Evolutionary conservation across 1,284 basidiomycete genomes (phyloP).

Genomic region (Irpex sp.): DNA sequence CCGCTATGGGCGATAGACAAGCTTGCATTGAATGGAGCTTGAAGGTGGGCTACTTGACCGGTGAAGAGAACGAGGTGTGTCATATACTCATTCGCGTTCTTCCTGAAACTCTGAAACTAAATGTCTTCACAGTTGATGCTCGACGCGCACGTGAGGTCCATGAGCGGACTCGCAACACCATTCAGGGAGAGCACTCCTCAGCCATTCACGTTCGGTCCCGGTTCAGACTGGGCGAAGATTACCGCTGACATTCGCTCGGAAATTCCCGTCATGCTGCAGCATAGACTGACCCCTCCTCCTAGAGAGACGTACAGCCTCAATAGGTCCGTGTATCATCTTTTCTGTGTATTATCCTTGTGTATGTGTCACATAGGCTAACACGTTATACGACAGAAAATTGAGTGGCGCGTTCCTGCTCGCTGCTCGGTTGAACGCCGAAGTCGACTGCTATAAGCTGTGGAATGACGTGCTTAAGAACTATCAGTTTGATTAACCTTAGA

Average conservation of each 20-base stretch:
- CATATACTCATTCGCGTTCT: neutral
- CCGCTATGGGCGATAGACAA: slow-evolving; percentile 66
- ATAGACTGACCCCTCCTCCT: slow-evolving; percentile 91
- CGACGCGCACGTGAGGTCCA: slow-evolving; percentile 83
- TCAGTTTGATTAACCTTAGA: slow-evolving; percentile 13
- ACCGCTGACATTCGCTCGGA: slow-evolving; percentile 73
- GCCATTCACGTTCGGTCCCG: slow-evolving; percentile 71
- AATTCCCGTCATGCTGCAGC: slow-evolving; percentile 90
- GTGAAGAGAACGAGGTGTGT: slow-evolving; percentile 78
- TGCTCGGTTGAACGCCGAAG: slow-evolving; percentile 72
- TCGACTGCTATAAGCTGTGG: slow-evolving; percentile 79
- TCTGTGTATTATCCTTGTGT: neutral
- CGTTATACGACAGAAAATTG: slow-evolving; percentile 62
- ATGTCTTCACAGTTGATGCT: slow-evolving; percentile 69
- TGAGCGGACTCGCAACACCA: slow-evolving; percentile 80
- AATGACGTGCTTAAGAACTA: slow-evolving; percentile 47
- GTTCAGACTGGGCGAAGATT: slow-evolving; percentile 61
- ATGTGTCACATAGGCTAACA: slow-evolving; percentile 1
- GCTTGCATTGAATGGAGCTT: slow-evolving; percentile 75
- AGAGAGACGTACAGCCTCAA: slow-evolving; percentile 95
- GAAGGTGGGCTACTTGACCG: slow-evolving; percentile 87
- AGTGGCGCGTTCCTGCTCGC: slow-evolving; percentile 94
- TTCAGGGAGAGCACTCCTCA: slow-evolving; percentile 64
- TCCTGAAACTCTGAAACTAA: neutral
- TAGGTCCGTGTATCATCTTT: slow-evolving; percentile 40